Evolutionary conservation across 352 stramenopile species (phyloP).

Genomic region (Phytophthora rubi): DNA sequence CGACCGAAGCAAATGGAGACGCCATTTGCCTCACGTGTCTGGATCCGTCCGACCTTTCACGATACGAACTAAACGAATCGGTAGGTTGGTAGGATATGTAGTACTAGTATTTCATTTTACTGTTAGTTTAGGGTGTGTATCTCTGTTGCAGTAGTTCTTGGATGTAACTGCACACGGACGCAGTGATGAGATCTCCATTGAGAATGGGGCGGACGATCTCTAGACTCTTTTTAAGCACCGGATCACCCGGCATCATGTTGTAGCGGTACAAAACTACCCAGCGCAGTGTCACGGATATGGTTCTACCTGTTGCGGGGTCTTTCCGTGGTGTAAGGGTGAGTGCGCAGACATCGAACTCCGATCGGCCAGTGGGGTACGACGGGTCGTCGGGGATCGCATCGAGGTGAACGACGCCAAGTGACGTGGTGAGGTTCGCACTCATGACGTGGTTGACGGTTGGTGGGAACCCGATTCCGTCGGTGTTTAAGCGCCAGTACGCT

Average conservation of each 20-base stretch:
- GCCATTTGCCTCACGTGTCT: conserved; percentile 14
- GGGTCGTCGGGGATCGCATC: conserved; percentile 24
- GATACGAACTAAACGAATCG: not conserved
- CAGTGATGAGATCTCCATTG: conserved; percentile 34
- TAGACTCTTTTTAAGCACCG: conserved; percentile 15
- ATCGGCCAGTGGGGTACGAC: conserved; percentile 14
- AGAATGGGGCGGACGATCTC: conserved; percentile 18
- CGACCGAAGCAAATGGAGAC: conserved; percentile 31
- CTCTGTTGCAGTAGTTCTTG: conserved; percentile 18
- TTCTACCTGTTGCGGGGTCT: conserved; percentile 8
- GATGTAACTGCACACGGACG: conserved; percentile 27
- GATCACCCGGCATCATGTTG: conserved; percentile 20
- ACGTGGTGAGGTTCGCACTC: conserved; percentile 10
- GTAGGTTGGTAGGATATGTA: not conserved
- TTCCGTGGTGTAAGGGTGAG: conserved; percentile 21
- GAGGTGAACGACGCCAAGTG: conserved; percentile 21
- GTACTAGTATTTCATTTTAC: not conserved
- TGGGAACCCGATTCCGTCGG: not conserved
- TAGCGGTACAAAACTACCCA: conserved; percentile 25
- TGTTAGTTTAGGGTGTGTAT: not conserved
- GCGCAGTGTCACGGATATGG: conserved; percentile 21
- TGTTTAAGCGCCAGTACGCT: conserved; percentile 16
- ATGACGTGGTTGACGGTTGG: conserved; percentile 23
- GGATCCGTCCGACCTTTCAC: conserved; percentile 33
- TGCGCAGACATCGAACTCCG: conserved; percentile 9